phyloP scores from a whole-genome alignment of 306 rosid genomes.

The Glycine tomentella region DNA sequence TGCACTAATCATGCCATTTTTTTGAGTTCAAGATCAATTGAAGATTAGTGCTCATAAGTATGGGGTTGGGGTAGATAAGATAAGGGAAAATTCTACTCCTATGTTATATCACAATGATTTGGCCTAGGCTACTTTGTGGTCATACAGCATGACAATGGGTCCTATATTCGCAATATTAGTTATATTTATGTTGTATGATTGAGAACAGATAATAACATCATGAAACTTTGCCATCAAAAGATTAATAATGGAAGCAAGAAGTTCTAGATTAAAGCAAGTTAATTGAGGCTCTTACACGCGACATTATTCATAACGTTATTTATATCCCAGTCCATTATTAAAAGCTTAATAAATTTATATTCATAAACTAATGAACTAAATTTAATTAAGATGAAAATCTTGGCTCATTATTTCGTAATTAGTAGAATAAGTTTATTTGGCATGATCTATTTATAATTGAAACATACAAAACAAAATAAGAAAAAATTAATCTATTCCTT shows the following conservation, averaged over 20 bases:
- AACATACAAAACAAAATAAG: too few relatives aligned
- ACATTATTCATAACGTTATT: neutral
- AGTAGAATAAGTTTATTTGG: too few relatives aligned
- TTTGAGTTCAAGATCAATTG: conserved; percentile 10
- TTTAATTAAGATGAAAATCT: too few relatives aligned
- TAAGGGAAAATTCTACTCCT: conserved; percentile 11
- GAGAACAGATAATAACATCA: neutral
- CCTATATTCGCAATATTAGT: conserved; percentile 12
- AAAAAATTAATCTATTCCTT: too few relatives aligned
- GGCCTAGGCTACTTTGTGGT: neutral
- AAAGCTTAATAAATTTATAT: too few relatives aligned
- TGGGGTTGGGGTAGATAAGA: conserved; percentile 27
- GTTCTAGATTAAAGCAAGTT: too few relatives aligned
- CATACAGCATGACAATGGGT: neutral
- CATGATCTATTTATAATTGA: too few relatives aligned
- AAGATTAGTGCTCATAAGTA: neutral
- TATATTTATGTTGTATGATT: conserved; percentile 12
- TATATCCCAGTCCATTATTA: too few relatives aligned
- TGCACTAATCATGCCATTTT: conserved; percentile 45
- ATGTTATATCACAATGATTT: conserved; percentile 17
- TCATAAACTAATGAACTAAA: too few relatives aligned
- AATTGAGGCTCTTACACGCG: neutral
- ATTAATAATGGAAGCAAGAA: neutral
- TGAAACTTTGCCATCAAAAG: conserved; percentile 15
- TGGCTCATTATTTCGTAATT: too few relatives aligned